A percentile compares a stretch with the other conserved stretches of the same genome.
Conservation (phyloP, 1,139 yeast species). For the Blastobotrys malaysiensis region DNA sequence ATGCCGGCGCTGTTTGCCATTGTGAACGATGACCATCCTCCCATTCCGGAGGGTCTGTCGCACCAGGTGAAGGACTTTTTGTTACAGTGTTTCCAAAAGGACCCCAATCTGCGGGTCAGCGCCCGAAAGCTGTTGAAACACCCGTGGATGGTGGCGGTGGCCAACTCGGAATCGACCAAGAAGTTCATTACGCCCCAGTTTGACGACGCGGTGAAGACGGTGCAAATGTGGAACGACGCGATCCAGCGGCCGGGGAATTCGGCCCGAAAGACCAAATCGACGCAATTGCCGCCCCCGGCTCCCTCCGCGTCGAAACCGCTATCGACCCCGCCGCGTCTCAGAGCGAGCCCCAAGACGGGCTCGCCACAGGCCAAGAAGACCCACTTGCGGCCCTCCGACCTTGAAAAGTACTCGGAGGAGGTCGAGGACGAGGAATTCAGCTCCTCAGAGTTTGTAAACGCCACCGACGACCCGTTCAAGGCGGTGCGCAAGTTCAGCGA, state of each 20-base stretch:
- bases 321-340: neutral
- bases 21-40: conserved; percentile 78
- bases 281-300: neutral
- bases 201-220: conserved; percentile 32
- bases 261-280: neutral
- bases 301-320: neutral
- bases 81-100: conserved; percentile 70
- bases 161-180: conserved; percentile 6
- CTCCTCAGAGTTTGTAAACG: neutral
- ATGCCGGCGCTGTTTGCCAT: conserved; percentile 92
- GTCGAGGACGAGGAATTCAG: conserved; percentile 2
- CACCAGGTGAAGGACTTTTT: conserved; percentile 52
- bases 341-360: neutral
- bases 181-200: conserved; percentile 18
- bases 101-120: conserved; percentile 53
- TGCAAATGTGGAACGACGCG: conserved; percentile 28
- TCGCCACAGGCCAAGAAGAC: neutral
- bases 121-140: conserved; percentile 57
- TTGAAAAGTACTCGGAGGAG: conserved; percentile 11
- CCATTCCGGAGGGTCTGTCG: conserved; percentile 60
- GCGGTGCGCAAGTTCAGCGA: conserved; percentile 17
- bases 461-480: conserved; percentile 13
- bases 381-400: conserved; percentile 2
- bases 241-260: conserved; percentile 10
- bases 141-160: conserved; percentile 43